These are phyloP conservation scores for Myxozyma neotropica DNA, from an alignment of 805 yeast species.

Conservation along the genomic window DNA sequence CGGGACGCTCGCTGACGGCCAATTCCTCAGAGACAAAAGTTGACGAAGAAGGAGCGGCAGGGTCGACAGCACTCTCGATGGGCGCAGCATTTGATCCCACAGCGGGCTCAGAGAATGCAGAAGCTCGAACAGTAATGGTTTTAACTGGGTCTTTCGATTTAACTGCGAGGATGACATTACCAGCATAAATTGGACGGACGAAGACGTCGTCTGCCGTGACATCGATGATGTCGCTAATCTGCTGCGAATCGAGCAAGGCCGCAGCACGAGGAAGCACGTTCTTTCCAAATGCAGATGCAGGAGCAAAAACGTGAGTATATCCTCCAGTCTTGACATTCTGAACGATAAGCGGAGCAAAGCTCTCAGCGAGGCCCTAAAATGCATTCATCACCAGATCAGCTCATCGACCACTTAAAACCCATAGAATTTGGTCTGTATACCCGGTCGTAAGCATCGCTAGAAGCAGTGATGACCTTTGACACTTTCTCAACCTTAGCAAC, in stretches of 20 bases:
- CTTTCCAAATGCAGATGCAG: conserved; percentile 88
- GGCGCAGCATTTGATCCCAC: conserved; percentile 47
- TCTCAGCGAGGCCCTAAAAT: conserved; percentile 66
- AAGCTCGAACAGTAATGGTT: conserved; percentile 76
- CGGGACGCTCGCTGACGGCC: conserved; percentile 83
- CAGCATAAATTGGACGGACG: conserved; percentile 93
- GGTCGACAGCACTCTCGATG: conserved; percentile 52
- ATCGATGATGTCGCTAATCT: conserved; percentile 76
- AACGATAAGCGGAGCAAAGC: conserved; percentile 66
- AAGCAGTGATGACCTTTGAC: conserved; percentile 59
- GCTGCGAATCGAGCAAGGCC: conserved; percentile 83
- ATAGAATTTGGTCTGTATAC: conserved; percentile 27
- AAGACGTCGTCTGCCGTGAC: conserved; percentile 71
- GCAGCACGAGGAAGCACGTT: conserved; percentile 83
- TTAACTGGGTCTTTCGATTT: conserved; percentile 65
- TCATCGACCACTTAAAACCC: not conserved
- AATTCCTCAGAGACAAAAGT: conserved; percentile 78
- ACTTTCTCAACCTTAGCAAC: conserved; percentile 59
- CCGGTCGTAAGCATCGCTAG: conserved; percentile 62
- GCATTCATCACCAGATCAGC: not conserved
- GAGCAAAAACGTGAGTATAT: conserved; percentile 71
- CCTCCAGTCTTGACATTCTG: conserved; percentile 49
- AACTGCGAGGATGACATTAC: conserved; percentile 86
- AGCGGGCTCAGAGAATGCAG: conserved; percentile 64
- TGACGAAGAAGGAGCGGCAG: conserved; percentile 44